Evolutionary conservation across 2,329 filamentous ascomycete genomes (phyloP), one percentile per base, ranked within the genome.

Genomic region (Ceratocystis ficicola): DNA sequence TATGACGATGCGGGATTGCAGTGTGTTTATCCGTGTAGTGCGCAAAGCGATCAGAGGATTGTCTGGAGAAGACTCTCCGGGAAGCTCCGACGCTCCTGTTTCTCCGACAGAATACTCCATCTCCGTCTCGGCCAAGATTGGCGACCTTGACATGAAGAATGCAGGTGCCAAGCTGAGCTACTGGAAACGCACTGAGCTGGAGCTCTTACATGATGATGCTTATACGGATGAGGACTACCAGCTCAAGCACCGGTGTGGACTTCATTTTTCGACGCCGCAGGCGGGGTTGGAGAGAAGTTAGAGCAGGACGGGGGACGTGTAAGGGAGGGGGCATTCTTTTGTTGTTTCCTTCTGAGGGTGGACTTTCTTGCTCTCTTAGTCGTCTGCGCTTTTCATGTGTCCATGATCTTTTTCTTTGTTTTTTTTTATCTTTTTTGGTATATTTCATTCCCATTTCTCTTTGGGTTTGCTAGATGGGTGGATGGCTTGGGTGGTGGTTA

Each of bases 1-100:
- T 66, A 93, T 93, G 89, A 92, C 89, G 2, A 74, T 94, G 69
- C 79, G 89, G 62, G 89, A 94, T 76, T 91, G 89, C 73, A 89
- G 87, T 2, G 82, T 89, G 70, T 91, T 87, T 71, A 77, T 90
- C 50, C 83, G 83, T 71, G 80, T 90, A 10, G 64, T 65, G 7
- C 60, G 65, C 36, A 36, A 36, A 36, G 36, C 36, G 8, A 12
- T 36, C 36, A 2, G 36, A 36, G 8, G 36, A 36, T 36, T 3
- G 36, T 36, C 36, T 36, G 36, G 36, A 36, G 36, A 36, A 36
- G 36, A 12, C 36, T 36, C 36, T 36, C 12, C 36, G 10, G 36
- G 36, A 36, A 36, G 36, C 52, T 8, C 12, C 3, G 25, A 10
- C 22, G 52, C 52, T 12, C 41, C 48, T 66, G 74, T 74, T 2